Conservation (phyloP, 495 filamentous ascomycete species). For the Podospora appendiculata region DNA sequence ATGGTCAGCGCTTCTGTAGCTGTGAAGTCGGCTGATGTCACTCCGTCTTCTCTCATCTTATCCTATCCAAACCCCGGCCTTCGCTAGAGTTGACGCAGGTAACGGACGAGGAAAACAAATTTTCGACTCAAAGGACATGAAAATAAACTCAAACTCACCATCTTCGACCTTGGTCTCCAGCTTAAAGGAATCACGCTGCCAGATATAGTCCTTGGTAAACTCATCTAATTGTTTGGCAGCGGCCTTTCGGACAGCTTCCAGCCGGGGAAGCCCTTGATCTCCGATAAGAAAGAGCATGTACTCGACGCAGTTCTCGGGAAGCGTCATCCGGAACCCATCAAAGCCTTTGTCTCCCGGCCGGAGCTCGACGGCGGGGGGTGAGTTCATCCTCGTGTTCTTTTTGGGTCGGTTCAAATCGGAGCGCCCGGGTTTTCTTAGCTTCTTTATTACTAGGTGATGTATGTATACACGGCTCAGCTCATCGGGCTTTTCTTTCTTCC, state of each 20-base stretch:
- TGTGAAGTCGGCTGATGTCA: too few species aligned
- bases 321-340: constrained; percentile 59
- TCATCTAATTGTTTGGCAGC: constrained; percentile 54
- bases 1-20: too few species aligned
- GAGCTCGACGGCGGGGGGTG: constrained; percentile 7
- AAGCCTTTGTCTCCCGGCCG: constrained; percentile 38
- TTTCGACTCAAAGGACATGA: background rate
- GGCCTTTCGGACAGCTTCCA: constrained; percentile 64
- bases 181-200: constrained; percentile 78
- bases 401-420: background rate
- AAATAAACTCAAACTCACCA: constrained; percentile 30
- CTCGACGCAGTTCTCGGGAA: constrained; percentile 83
- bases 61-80: too few species aligned
- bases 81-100: too few species aligned
- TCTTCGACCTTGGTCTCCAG: constrained; percentile 51
- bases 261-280: constrained; percentile 29
- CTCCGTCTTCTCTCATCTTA: too few species aligned
- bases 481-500: too few species aligned
- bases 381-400: constrained; percentile 11
- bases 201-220: constrained; percentile 78
- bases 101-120: too few species aligned
- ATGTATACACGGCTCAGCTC: too few species aligned
- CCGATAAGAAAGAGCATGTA: constrained; percentile 74
- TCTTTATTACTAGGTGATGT: too few species aligned
- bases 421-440: background rate